These are phyloP conservation scores for Blastocystis sp. DNA, from an alignment of 352 stramenopile species.

Conservation along the genomic window DNA sequence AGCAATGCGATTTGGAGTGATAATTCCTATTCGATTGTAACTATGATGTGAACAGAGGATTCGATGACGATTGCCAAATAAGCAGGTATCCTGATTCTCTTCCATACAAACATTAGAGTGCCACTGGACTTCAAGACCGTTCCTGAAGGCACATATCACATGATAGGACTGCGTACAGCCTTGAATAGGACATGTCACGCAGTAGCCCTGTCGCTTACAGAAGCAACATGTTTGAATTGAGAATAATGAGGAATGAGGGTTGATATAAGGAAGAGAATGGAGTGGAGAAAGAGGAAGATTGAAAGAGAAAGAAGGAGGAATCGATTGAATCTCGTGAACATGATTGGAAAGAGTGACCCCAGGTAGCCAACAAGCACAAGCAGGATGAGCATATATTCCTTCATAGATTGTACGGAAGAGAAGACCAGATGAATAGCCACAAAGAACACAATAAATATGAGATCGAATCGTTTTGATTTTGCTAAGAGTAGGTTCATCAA, in stretches of 20 bases:
- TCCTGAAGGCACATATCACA: neutral
- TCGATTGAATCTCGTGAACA: neutral
- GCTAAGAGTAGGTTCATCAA: neutral
- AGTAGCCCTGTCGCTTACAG: neutral
- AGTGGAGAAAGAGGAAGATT: neutral
- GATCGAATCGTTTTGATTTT: neutral
- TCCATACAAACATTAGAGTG: neutral
- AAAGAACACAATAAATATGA: conserved; percentile 11
- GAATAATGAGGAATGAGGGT: neutral
- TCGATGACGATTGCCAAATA: neutral
- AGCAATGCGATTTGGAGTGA: neutral
- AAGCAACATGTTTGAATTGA: neutral
- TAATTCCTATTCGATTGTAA: neutral
- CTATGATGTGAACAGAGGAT: neutral
- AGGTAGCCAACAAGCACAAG: neutral
- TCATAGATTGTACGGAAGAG: neutral
- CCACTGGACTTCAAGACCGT: neutral
- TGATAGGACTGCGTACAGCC: neutral
- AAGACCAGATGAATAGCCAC: neutral
- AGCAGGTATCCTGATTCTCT: neutral
- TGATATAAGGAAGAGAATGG: neutral
- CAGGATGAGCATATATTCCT: neutral
- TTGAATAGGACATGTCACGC: neutral
- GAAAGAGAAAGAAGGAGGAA: neutral
- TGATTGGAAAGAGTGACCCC: neutral